Base-by-base conservation (phyloP, 2,329 filamentous ascomycete species). In the Graphiopsis chlorocephala region DNA sequence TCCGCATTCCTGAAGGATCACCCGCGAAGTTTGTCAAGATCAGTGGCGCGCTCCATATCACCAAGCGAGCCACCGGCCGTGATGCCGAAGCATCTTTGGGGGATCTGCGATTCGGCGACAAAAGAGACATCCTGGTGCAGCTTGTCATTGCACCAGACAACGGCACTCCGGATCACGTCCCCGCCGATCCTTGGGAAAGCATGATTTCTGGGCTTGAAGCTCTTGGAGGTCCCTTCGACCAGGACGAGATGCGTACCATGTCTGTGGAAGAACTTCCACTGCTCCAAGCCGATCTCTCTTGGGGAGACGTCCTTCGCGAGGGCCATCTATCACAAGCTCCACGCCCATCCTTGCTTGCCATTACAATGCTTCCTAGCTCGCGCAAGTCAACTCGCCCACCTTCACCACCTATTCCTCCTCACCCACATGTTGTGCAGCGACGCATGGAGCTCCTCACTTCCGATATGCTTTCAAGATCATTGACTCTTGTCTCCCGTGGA, bases 21-120 rank as follows among this genome's bases (percentile, higher is more conserved):
- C 95, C 94, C 0, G 95, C 95, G 72, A 97, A 97, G 75, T 99
- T 99, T 76, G 92, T 97, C 77, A 99, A 99, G 81, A 98, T 99
- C 73, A 97, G 92, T 73, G 95, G 95, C 61, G 95, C 94, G 4
- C 82, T 99, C 65, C 93, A 98, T 75, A 96, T 96, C 68, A 98
- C 94, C 3, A 99, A 97, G 82, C 90, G 95, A 66, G 95, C 94
- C 15, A 96, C 93, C 26, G 95, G 95, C 12, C 89, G 93, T 59
- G 95, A 98, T 77, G 95, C 94, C 0, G 95, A 99, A 79, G 94
- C 93, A 11, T 89, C 91, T 0, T 82, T 99, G 26, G 95, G 95
- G 38, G 95, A 99, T 77, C 82, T 99, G 60, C 87, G 93, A 55
- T 98, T 98, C 74, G 95, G 95, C 38, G 95, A 99, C 78, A 99